Base-by-base conservation (phyloP, 2,329 filamentous ascomycete genomes). In the Aspergillus tamarii region DNA sequence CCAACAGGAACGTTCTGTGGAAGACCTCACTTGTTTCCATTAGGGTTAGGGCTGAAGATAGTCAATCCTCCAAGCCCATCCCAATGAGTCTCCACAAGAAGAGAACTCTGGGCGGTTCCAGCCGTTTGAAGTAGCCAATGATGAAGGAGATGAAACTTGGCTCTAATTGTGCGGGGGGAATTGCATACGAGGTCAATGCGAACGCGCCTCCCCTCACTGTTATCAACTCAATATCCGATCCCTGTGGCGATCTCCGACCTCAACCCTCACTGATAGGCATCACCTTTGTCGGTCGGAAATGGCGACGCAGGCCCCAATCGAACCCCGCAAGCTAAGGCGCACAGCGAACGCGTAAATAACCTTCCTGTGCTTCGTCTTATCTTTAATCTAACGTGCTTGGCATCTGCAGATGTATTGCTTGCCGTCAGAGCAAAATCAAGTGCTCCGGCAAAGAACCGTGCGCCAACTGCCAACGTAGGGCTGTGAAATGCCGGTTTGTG, bases 401-500 rank as follows among this genome's bases (percentile, higher is more conserved):
- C 55, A 23, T 39, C 32, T 19, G 23, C 41, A 69, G 67, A 36
- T 69, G 66, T 43, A 43, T 67, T 28, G 60, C 67, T 55, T 82
- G 80, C 64, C 77, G 80, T 6, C 73, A 74, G 61, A 78, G 78
- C 63, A 81, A 81, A 66, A 79, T 81, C 57, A 77, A 76, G 68
- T 81, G 79, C 68, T 76, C 77, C 10, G 78, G 78, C 26, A 61
- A 68, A n/a, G 67, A 74, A 36, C 79, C 78, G 7, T 81, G 79
- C 64, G 71, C 45, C 23, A 68, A 68, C 58, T 69, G 67, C 43
- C 63, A 64, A n/a, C 59, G 67, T 28, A 66, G 67, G 10, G 14
- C 56, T n/a, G 59, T 77, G 1, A 65, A 65, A 28, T 80, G 78
- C 57, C 72, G 62, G 6, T 80, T 78, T 41, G 65, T 69, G 3